phyloP scores from a whole-genome alignment of 768 basidiomycete genomes.

The Suillus americanus region DNA sequence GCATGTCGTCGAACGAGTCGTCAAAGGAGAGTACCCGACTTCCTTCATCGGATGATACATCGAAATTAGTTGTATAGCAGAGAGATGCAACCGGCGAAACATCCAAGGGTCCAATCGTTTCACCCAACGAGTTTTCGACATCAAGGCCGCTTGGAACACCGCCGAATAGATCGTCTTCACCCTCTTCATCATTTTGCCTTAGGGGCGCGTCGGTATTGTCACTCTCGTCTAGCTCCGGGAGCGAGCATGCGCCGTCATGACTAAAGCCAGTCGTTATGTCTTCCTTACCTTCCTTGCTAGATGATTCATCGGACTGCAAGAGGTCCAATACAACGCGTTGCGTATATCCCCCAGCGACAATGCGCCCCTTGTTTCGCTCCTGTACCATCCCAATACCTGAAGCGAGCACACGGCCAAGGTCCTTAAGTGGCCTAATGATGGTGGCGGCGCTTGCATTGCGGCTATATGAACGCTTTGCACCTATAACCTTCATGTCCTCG shows the following conservation, averaged over 20 bases:
- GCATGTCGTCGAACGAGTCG: not conserved
- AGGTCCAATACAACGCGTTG: slow-evolving; percentile 2
- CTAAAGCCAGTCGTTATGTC: slow-evolving; percentile 1
- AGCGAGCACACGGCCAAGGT: slow-evolving; percentile 1
- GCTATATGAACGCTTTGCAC: slow-evolving; percentile 7
- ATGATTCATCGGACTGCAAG: not conserved
- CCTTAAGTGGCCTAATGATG: slow-evolving; percentile 9
- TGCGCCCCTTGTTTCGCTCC: slow-evolving; percentile 3
- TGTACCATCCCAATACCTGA: slow-evolving; percentile 2
- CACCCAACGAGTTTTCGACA: slow-evolving; percentile 10
- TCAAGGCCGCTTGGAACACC: slow-evolving; percentile 4
- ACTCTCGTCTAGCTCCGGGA: slow-evolving; percentile 5
- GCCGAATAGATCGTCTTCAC: not conserved
- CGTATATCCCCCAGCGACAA: not conserved
- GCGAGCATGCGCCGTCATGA: slow-evolving; percentile 1
- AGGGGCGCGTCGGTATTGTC: not conserved
- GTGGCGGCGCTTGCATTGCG: slow-evolving; percentile 9
- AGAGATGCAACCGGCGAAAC: not conserved
- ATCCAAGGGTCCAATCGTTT: slow-evolving; percentile 1
- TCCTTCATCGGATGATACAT: not conserved
- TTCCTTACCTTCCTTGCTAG: not conserved
- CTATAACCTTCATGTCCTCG: slow-evolving; percentile 7
- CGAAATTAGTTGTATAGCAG: not conserved
- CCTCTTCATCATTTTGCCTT: not conserved
- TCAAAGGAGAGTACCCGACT: not conserved